Base-by-base conservation (phyloP, 352 stramenopile species). In the Pythium brassicae region DNA sequence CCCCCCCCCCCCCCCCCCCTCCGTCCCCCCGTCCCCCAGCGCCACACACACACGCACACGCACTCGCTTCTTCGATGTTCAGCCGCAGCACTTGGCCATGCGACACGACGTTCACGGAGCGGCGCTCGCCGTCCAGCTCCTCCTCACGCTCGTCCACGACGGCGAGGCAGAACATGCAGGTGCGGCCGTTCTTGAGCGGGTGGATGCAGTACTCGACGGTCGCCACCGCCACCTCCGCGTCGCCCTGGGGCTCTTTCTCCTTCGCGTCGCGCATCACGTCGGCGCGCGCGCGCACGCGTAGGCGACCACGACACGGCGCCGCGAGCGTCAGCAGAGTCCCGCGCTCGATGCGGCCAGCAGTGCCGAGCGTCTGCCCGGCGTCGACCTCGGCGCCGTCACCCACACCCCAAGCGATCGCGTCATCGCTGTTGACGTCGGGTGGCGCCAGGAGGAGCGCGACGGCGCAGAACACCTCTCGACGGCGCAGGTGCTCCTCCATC, bases 11-110 rank as follows among this genome's bases (percentile, higher is more conserved):
- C n/a, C n/a, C n/a, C n/a, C n/a, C n/a, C n/a, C n/a, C n/a, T n/a
- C n/a, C n/a, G n/a, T n/a, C n/a, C n/a, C n/a, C n/a, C n/a, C n/a
- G n/a, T n/a, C n/a, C n/a, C n/a, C n/a, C n/a, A n/a, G n/a, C n/a
- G n/a, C 54, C 54, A 73, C 79, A 80, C 67, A 95, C 92, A 76
- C 86, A 96, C 64, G 52, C 53, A 74, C 80, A 74, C 80, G 83
- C 68, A 96, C 94, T 81, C 86, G 97, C 66, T 99, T 98, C 88
- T 81, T 99, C 57, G 66, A 99, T 72, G 81, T 99, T 89, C 69
- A 98, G 53, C 70, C 94, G 69, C 79, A 99, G 79, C 73, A 97
- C 63, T 97, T 93, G 82, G 42, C 82, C 82, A 47, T 92, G 79
- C 8, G 79, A 90, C 0, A 92, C 71, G n/a, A 92, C 78, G 54